Evolutionary conservation across 352 stramenopile species (phyloP), one percentile per base, ranked within the genome.

Genomic region (Hyaloperonospora arabidopsidis): DNA sequence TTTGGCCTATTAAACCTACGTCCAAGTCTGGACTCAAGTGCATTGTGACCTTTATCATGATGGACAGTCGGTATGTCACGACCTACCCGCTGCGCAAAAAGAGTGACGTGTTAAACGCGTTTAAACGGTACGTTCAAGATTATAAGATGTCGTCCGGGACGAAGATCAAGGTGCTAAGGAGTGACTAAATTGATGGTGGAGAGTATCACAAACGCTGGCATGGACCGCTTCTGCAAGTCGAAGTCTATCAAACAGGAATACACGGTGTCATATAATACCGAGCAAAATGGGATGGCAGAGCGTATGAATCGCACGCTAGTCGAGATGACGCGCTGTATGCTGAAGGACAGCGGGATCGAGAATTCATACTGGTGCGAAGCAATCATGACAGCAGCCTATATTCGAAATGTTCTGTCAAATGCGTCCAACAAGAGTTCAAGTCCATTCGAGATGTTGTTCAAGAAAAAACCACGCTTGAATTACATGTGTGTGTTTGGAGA

Each of bases 11-110:
- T 18, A n/a, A 5, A 15, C 35, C 35, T 18, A 5, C 11, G 35
- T 41, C 35, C 2, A 39, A 49, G 11, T 49, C 22, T 1, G 25
- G 44, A 1, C 14, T 25, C 23, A 49, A 49, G 4, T 39, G 38
- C 14, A 49, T 49, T 4, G 44, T 49, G 23, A 39, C 21, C 7
- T 49, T 49, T 15, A 49, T 49, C 23, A 49, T 38, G 25, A 49
- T 23, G 23, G 38, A 49, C 0, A 49, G 14, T n/a, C 44, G 35
- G 12, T 41, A n/a, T 18, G 35, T 41, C 12, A 5, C 4, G n/a
- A 18, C 13, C 12, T 41, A 41, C 35, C n/a, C 12, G 35, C 35
- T 41, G 12, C 12, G 13, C 4, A 41, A 15, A 11, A 41, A 41
- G 35, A 41, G 12, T 18, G 35, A 41, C 5, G n/a, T 41, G 12